These are phyloP conservation scores for Aspergillus flavus DNA, from an alignment of 2,329 filamentous ascomycete genomes.

Conservation along the genomic window DNA sequence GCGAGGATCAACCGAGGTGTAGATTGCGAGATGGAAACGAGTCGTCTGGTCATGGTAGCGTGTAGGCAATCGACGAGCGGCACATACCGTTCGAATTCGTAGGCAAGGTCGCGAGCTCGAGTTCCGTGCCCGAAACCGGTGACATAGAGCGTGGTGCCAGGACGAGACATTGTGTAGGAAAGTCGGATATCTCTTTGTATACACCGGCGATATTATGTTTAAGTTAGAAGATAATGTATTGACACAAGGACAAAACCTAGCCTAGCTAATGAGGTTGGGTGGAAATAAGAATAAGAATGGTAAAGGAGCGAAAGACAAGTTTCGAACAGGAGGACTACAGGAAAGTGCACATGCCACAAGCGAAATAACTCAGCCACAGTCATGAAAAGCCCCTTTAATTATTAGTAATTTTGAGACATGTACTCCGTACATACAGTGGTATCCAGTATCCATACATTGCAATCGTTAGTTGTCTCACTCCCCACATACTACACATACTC, in stretches of 20 bases:
- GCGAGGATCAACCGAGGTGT: slow-evolving; percentile 37
- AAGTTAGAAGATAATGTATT: not conserved
- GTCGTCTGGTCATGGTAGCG: slow-evolving; percentile 44
- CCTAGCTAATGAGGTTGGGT: not conserved
- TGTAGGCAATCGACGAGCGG: slow-evolving; percentile 50
- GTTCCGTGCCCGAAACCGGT: slow-evolving; percentile 99
- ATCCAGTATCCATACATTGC: not conserved
- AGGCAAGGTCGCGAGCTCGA: slow-evolving; percentile 97
- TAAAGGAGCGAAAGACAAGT: not conserved
- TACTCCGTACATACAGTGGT: not conserved
- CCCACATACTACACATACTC: no score
- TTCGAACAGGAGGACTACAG: not conserved
- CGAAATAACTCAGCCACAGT: slow-evolving; percentile 1
- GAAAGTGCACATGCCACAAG: slow-evolving; percentile 2
- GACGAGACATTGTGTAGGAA: slow-evolving; percentile 73
- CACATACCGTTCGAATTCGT: slow-evolving; percentile 99
- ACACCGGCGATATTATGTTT: not conserved
- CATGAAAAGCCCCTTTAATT: not conserved
- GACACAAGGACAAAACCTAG: not conserved
- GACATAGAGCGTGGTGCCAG: slow-evolving; percentile 93
- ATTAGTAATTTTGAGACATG: not conserved
- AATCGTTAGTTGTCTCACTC: no score
- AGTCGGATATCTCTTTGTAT: not conserved
- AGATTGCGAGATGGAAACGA: slow-evolving; percentile 32
- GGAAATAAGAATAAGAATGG: not conserved